Evolutionary conservation across 148 eudicot species (phyloP).

Genomic region (Arctostaphylos glauca): DNA sequence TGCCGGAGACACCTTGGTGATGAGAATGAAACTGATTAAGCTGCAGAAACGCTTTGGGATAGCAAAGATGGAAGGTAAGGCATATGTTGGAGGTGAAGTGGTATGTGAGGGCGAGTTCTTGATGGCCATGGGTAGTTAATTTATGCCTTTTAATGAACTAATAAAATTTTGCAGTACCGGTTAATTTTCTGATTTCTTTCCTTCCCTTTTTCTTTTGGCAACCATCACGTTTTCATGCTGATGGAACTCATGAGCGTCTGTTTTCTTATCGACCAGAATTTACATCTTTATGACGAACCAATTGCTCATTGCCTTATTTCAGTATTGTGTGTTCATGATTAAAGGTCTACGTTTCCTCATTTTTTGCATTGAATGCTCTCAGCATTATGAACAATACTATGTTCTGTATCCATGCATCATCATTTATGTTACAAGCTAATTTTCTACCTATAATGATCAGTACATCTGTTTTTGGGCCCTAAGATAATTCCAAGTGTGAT

Average conservation of each 20-base stretch:
- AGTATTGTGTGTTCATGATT: neutral
- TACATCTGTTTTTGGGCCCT: neutral
- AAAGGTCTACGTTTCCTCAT: neutral
- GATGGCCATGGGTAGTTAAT: constrained; percentile 75
- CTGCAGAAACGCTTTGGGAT: constrained; percentile 91
- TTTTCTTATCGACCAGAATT: constrained; percentile 3
- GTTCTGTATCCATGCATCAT: neutral
- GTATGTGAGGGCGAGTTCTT: constrained; percentile 96
- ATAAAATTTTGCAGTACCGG: constrained; percentile 11
- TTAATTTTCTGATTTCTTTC: neutral
- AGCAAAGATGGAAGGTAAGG: constrained; percentile 93
- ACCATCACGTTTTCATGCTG: constrained; percentile 8
- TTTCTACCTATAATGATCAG: neutral
- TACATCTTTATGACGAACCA: neutral
- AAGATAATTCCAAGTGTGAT: neutral
- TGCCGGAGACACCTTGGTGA: constrained; percentile 89
- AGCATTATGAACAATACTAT: neutral
- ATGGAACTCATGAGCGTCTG: neutral
- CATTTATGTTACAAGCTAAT: neutral
- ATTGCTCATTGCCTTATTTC: constrained; percentile 1
- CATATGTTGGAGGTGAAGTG: constrained; percentile 85
- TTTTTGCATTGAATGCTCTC: neutral
- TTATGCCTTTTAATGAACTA: constrained; percentile 17
- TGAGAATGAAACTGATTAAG: constrained; percentile 81
- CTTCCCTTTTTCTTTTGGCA: neutral